Evolutionary conservation across 2,329 filamentous ascomycete genomes (phyloP).

Genomic region (Beauveria sp.): DNA sequence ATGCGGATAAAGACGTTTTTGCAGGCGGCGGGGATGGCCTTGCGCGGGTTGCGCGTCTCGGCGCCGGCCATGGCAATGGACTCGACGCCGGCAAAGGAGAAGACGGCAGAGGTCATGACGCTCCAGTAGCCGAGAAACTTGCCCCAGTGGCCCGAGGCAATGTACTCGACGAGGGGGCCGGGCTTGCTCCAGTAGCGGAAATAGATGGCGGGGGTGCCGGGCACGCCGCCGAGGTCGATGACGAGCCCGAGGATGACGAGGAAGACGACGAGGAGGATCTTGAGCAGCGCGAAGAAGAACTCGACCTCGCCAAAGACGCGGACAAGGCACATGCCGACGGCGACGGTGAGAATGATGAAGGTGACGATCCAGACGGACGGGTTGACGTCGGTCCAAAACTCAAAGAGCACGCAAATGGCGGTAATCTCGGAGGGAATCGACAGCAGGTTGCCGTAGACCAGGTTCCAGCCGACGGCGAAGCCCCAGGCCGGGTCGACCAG

Average conservation of each 20-base stretch:
- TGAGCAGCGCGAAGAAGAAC: slow-evolving; percentile 43
- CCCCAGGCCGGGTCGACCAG: slow-evolving; percentile 55
- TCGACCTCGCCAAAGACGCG: slow-evolving; percentile 54
- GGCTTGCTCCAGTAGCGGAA: slow-evolving; percentile 65
- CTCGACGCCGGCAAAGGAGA: slow-evolving; percentile 61
- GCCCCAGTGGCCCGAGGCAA: slow-evolving; percentile 50
- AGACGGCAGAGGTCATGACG: slow-evolving; percentile 56
- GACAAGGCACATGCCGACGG: slow-evolving; percentile 51
- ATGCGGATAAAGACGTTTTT: slow-evolving; percentile 52
- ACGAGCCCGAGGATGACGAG: slow-evolving; percentile 55
- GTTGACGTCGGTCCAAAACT: slow-evolving; percentile 55
- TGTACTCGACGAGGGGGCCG: slow-evolving; percentile 59
- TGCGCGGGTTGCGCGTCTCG: slow-evolving; percentile 48
- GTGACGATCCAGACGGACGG: slow-evolving; percentile 40
- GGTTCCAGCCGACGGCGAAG: slow-evolving; percentile 46
- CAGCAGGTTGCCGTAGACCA: slow-evolving; percentile 47
- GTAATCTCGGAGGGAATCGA: slow-evolving; percentile 54
- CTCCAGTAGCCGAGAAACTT: slow-evolving; percentile 60
- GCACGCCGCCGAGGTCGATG: slow-evolving; percentile 55
- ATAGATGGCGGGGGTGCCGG: slow-evolving; percentile 50
- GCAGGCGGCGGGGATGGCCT: slow-evolving; percentile 47
- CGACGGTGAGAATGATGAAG: slow-evolving; percentile 45
- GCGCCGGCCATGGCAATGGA: slow-evolving; percentile 55
- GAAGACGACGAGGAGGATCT: slow-evolving; percentile 54
- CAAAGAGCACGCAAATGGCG: slow-evolving; percentile 53